Percentiles rank a stretch among this genome's conserved stretches.
These are phyloP conservation scores for Solanum hybrid DNA, from an alignment of 305 asterid genomes.

Conservation along the genomic window DNA sequence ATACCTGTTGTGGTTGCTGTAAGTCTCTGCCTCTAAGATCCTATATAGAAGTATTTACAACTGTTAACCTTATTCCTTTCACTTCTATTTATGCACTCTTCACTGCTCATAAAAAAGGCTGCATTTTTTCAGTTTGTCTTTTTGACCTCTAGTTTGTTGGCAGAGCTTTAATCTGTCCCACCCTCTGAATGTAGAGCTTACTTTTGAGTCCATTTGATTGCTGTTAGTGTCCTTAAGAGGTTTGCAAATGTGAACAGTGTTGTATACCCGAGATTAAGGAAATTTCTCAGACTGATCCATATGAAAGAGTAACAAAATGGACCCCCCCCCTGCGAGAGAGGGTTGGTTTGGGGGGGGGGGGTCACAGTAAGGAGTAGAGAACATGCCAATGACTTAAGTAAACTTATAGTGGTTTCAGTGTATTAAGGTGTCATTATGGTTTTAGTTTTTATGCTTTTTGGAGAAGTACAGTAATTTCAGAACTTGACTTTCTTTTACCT, in stretches of 20 bases:
- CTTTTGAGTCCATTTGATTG: background rate
- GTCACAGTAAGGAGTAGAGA: background rate
- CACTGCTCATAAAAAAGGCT: background rate
- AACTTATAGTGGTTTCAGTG: background rate
- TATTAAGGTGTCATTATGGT: background rate
- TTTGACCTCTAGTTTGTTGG: background rate
- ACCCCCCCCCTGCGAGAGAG: background rate
- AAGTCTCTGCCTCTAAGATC: constrained; percentile 38
- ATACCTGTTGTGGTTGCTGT: constrained; percentile 81
- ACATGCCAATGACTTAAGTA: background rate
- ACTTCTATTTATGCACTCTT: background rate
- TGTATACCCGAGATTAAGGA: background rate
- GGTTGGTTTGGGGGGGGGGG: background rate
- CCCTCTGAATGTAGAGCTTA: background rate
- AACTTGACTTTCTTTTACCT: background rate
- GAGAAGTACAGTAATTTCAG: background rate
- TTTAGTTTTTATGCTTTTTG: background rate
- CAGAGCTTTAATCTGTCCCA: background rate
- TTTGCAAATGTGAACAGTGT: background rate
- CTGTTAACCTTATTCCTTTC: background rate
- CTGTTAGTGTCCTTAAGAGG: background rate
- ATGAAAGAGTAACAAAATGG: background rate
- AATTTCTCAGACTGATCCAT: background rate
- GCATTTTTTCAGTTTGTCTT: background rate
- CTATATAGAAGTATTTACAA: background rate